phyloP scores from a whole-genome alignment of 2,329 filamentous ascomycete genomes.

The Sporothrix luriei region DNA sequence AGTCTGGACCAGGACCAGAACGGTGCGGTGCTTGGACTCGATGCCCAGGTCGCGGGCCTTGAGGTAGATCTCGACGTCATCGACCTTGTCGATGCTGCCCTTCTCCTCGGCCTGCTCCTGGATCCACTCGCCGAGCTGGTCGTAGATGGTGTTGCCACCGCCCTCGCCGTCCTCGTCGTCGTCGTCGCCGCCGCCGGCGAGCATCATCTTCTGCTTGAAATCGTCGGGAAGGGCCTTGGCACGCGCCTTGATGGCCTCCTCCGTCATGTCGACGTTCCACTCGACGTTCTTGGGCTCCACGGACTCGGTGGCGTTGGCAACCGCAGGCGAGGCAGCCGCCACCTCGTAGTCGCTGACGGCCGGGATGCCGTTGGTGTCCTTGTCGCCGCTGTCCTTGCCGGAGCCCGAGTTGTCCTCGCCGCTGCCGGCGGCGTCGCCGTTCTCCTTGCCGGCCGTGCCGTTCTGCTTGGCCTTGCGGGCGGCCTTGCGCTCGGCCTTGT shows the following conservation, averaged over 20 bases:
- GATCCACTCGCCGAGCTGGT: constrained; percentile 92
- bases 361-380: constrained; percentile 59
- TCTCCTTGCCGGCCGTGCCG: constrained; percentile 60
- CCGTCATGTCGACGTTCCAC: constrained; percentile 96
- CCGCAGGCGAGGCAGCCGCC: constrained; percentile 44
- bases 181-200: constrained; percentile 72
- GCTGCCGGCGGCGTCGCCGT: constrained; percentile 56
- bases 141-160: constrained; percentile 75
- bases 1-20: constrained; percentile 88
- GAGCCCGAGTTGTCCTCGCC: constrained; percentile 61
- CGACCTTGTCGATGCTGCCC: constrained; percentile 75
- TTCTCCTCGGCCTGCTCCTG: constrained; percentile 70
- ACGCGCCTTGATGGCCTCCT: constrained; percentile 91
- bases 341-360: constrained; percentile 69
- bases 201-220: constrained; percentile 86
- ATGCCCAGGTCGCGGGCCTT: constrained; percentile 97
- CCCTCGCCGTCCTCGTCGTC: constrained; percentile 80
- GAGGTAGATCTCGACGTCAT: constrained; percentile 88
- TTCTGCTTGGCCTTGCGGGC: constrained; percentile 86
- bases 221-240: constrained; percentile 91
- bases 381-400: constrained; percentile 52
- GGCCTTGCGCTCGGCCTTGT: constrained; percentile 91
- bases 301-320: constrained; percentile 51
- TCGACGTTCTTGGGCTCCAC: constrained; percentile 75
- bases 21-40: constrained; percentile 89